Evolutionary conservation across 2,329 filamentous ascomycete species (phyloP).

Genomic region (Penicillium sp.): DNA sequence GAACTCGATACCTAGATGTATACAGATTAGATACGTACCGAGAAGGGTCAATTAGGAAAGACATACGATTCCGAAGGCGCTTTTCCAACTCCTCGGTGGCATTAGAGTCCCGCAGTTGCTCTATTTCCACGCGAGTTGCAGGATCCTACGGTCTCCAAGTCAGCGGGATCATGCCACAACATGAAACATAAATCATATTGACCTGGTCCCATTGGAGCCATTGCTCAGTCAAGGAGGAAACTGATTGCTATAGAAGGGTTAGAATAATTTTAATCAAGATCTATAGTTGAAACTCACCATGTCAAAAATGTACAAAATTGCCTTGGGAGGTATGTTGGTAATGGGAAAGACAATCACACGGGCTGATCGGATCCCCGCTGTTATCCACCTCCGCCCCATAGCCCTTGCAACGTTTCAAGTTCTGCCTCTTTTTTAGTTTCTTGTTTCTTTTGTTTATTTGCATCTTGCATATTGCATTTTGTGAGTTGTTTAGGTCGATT

Average conservation of each 20-base stretch:
- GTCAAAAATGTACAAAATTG: neutral
- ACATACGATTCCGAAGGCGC: slow-evolving; percentile 51
- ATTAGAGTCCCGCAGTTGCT: slow-evolving; percentile 47
- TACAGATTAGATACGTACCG: slow-evolving; percentile 7
- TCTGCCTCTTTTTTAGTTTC: slow-evolving; percentile 8
- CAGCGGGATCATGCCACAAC: slow-evolving; percentile 18
- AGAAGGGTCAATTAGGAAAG: neutral
- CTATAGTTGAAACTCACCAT: slow-evolving; percentile 24
- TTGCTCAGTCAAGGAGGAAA: slow-evolving; percentile 47
- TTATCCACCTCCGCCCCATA: slow-evolving; percentile 19
- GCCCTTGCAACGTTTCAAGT: slow-evolving; percentile 7
- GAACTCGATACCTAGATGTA: slow-evolving; percentile 53
- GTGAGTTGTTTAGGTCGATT: neutral
- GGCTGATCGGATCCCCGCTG: slow-evolving; percentile 23
- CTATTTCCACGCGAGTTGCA: slow-evolving; percentile 54
- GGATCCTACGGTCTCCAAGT: slow-evolving; percentile 42
- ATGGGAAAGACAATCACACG: slow-evolving; percentile 4
- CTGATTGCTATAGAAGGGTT: slow-evolving; percentile 29
- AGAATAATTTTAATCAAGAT: neutral
- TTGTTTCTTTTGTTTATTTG: neutral
- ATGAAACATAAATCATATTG: slow-evolving; percentile 10
- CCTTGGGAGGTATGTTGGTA: neutral
- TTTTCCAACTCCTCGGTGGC: slow-evolving; percentile 51
- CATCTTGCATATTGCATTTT: neutral
- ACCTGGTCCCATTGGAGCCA: slow-evolving; percentile 60